phyloP scores from a whole-genome alignment of 768 basidiomycete species.

The Mycena crocata region DNA sequence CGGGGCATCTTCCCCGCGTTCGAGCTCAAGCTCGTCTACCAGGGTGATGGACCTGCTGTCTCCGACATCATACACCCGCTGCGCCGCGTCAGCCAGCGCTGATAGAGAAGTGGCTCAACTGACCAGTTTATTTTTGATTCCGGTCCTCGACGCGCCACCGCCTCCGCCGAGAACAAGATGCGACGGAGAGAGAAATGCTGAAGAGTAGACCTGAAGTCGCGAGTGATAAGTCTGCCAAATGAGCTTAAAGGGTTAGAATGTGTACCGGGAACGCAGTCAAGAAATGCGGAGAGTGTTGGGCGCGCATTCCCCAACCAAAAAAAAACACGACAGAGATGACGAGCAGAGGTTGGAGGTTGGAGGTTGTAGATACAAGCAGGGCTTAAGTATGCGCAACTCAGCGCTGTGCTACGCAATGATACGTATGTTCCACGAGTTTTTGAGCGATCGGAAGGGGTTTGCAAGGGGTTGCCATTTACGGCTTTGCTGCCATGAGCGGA shows the following conservation, averaged over 20 bases:
- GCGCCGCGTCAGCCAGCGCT: conserved; percentile 18
- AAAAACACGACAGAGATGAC: not conserved
- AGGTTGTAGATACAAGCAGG: too few relatives aligned
- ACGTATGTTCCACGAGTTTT: too few relatives aligned
- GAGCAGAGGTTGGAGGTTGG: too few relatives aligned
- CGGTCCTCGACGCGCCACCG: conserved; percentile 85
- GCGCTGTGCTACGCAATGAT: too few relatives aligned
- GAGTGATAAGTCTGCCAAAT: too few relatives aligned
- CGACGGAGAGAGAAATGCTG: conserved; percentile 79
- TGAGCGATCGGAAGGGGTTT: too few relatives aligned
- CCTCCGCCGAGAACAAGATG: conserved; percentile 90
- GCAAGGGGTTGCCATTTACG: too few relatives aligned
- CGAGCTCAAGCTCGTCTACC: conserved; percentile 79
- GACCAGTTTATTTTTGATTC: conserved; percentile 95
- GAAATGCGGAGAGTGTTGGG: conserved; percentile 81
- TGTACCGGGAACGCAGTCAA: conserved; percentile 86
- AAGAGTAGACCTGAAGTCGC: conserved; percentile 93
- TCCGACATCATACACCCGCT: conserved; percentile 79
- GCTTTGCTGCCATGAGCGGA: too few relatives aligned
- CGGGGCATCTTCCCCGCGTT: conserved; percentile 90
- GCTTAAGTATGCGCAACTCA: too few relatives aligned
- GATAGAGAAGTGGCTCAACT: conserved; percentile 40
- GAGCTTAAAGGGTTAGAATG: too few relatives aligned
- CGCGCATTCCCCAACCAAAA: conserved; percentile 66
- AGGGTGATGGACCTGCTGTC: conserved; percentile 64